Conservation (phyloP, 192 early-diverging fungal genomes). For the Chytriomyces sp. region DNA sequence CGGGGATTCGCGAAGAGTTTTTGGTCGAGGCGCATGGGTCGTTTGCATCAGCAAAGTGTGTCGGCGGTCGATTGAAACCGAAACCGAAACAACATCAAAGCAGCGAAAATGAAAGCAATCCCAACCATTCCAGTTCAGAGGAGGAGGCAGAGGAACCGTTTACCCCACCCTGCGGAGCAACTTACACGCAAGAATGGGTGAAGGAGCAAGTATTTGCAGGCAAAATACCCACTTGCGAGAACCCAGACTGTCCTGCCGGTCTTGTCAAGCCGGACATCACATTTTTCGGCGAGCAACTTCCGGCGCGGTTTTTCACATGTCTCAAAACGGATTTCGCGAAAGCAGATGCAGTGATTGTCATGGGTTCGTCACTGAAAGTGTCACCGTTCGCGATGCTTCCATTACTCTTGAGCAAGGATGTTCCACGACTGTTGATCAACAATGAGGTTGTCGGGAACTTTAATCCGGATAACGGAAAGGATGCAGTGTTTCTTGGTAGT, state of each 20-base stretch:
- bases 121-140: background rate
- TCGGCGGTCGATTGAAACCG: constrained; percentile 48
- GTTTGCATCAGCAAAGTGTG: constrained; percentile 83
- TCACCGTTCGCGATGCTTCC: constrained; percentile 86
- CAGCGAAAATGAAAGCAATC: background rate
- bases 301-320: constrained; percentile 49
- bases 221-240: constrained; percentile 70
- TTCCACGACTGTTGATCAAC: constrained; percentile 92
- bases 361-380: constrained; percentile 91
- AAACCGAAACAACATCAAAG: too few species aligned
- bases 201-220: constrained; percentile 35
- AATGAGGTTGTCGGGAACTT: constrained; percentile 74
- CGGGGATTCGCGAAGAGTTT: constrained; percentile 69
- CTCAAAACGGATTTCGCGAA: constrained; percentile 36
- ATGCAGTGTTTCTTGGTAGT: constrained; percentile 75
- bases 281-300: constrained; percentile 92
- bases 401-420: constrained; percentile 58
- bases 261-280: constrained; percentile 95
- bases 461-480: constrained; percentile 72
- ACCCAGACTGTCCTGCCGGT: constrained; percentile 52
- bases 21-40: constrained; percentile 94
- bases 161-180: constrained; percentile 6
- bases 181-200: constrained; percentile 26
- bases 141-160: background rate
- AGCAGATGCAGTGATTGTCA: constrained; percentile 88